Base-by-base conservation (phyloP, 2,329 filamentous ascomycete species). In the Raffaelea deltoideospora region DNA sequence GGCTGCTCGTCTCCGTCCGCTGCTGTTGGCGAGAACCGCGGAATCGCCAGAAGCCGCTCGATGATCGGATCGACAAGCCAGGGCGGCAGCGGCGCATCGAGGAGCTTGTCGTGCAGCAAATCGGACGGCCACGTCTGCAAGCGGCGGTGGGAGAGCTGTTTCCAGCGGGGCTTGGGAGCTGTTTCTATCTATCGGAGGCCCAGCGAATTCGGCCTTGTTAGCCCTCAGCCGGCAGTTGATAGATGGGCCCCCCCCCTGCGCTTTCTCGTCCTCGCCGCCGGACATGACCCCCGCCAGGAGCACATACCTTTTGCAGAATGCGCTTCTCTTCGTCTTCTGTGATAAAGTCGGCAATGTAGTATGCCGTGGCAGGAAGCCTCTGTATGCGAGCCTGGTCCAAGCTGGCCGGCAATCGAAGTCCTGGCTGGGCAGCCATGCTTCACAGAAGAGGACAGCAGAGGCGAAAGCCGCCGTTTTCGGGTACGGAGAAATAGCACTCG, bases 71-170 rank as follows among this genome's bases (percentile, higher is more conserved):
- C 61, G 26, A 67, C 58, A 6, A 96, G 74, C 76, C 84, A 96
- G 6, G 60, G 34, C 13, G 88, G 87, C 7, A 96, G 64, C 7
- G 77, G 67, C 3, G 77, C 67, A 36, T 78, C 75, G 19, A 96
- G 65, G 1, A 98, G 70, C 14, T 73, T 79, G 54, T 94, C 70
- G 37, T 76, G 72, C 26, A 84, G 79, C 10, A 96, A 72, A 39
- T 84, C 73, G 3, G 83, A 90, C 2, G 88, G 90, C 69, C 87
- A 85, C 1, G 84, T 84, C 64, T 96, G 87, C 1, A 98, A 72
- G 30, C 88, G 79, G 38, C 90, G 81, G 55, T 86, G 84, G n/a
- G 79, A 75, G 38, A 98, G 77, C 34, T 79, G 69, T 43, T 84
- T 87, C 88, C 90, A 98, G 53, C 77, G 71, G 20, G 81, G 78